Evolutionary conservation across 805 yeast genomes (phyloP), one percentile per base, ranked within the genome.

Genomic region (Torulaspora franciscae): DNA sequence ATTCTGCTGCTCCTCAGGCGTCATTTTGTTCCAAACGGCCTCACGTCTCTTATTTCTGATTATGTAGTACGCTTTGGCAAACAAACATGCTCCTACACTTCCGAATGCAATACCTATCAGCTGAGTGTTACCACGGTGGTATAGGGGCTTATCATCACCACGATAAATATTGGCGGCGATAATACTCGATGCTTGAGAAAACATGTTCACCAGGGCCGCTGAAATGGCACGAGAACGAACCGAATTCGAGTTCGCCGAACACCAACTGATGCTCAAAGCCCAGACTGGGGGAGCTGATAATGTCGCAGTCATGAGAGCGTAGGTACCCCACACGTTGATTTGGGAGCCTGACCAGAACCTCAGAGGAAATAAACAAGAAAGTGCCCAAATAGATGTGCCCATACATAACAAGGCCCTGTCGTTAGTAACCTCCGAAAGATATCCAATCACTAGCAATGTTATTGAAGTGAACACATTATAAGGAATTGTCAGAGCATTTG

Each of bases 151-250:
- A 56, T 83, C 90, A 34, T 71, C 73, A 1, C 59, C 58, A 38
- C 81, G 62, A 61, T 83, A 83, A 6, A 83, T 71, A 54, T 81
- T 76, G 6, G 80, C 66, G 2, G 79, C 66, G 7, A 75, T 65
- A 39, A 83, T 78, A 14, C 68, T 61, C 1, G 80, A 83, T 0
- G 77, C 67, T 57, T 83, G 89, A 0, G 77, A 77, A 58, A 72
- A 74, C 71, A 81, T 80, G 55, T 82, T 83, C 56, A 77, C 81
- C 37, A 83, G 46, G 0, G 88, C 80, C 0, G 86, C 77, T 10
- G 83, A 73, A 4, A 83, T 79, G 0, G 88, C 76, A 52, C 90
- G 68, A 2, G 78, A 67, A n/a, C 81, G 64, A 23, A 83, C 83
- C 1, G 82, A 70, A 58, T 78, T 76, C 7, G 86, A 73, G 54